Percentiles rank a stretch among this genome's conserved stretches.
phyloP scores from a whole-genome alignment of 495 filamentous ascomycete species.

The Ascodesmis nigricans region DNA sequence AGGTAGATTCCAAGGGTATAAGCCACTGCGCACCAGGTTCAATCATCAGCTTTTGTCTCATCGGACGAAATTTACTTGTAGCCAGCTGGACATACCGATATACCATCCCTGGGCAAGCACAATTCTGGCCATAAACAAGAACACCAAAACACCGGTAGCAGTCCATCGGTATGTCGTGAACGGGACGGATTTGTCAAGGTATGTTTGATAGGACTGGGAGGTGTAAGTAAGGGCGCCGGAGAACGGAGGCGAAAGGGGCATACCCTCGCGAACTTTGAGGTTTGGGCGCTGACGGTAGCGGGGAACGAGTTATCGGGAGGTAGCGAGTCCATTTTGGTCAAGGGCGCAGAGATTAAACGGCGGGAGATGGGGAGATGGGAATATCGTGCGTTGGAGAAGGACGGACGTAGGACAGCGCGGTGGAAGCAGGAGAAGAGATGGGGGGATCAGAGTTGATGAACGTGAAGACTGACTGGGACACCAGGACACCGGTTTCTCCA shows the following conservation, averaged over 20 bases:
- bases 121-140: conserved; percentile 72
- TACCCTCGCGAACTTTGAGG: conserved; percentile 46
- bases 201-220: conserved; percentile 73
- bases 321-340: conserved; percentile 12
- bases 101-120: conserved; percentile 93
- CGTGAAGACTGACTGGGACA: no score
- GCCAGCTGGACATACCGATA: conserved; percentile 43
- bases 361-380: no score
- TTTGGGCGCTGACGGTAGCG: conserved; percentile 57
- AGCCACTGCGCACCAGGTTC: conserved; percentile 40
- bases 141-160: conserved; percentile 47
- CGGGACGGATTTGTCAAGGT: conserved; percentile 78
- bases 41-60: neutral
- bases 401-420: no score
- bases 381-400: no score
- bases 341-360: no score
- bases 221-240: conserved; percentile 4
- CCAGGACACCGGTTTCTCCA: no score
- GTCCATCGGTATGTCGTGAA: conserved; percentile 75
- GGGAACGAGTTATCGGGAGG: conserved; percentile 18
- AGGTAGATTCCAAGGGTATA: conserved; percentile 98
- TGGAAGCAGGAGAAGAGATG: no score
- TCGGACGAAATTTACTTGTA: neutral
- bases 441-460: no score
- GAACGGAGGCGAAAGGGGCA: conserved; percentile 1